A percentile compares a stretch with the other conserved stretches of the same genome.
Conservation (phyloP, 306 rosid species). For the Coriaria nepalensis region DNA sequence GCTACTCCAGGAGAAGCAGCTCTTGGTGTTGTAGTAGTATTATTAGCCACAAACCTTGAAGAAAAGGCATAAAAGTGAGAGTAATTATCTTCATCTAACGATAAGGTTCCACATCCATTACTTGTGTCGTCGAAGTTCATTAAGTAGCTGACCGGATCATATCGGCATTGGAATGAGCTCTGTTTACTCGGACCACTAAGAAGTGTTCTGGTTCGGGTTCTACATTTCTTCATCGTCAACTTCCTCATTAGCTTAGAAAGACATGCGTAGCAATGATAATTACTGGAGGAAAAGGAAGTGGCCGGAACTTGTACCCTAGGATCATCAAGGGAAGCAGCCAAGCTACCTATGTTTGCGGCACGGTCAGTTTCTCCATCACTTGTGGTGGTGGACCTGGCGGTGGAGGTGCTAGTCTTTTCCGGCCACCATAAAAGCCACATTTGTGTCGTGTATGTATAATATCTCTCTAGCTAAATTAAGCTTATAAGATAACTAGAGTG, state of each 20-base stretch:
- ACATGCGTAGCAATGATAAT: slow-evolving; percentile 12
- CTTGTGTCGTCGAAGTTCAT: slow-evolving; percentile 49
- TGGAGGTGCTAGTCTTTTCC: slow-evolving; percentile 5
- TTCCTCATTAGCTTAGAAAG: slow-evolving; percentile 40
- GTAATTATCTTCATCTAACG: slow-evolving; percentile 47
- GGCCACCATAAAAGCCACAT: slow-evolving; percentile 42
- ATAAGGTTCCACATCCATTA: slow-evolving; percentile 36
- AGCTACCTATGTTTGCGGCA: slow-evolving; percentile 1
- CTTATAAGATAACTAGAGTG: too few relatives aligned
- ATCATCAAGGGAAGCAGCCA: background rate
- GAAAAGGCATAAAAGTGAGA: slow-evolving; percentile 64
- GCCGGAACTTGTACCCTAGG: background rate
- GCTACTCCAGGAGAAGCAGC: slow-evolving; percentile 5
- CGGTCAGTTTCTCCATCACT: slow-evolving; percentile 5
- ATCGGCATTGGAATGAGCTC: slow-evolving; percentile 42
- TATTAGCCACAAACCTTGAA: slow-evolving; percentile 51
- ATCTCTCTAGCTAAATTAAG: too few relatives aligned
- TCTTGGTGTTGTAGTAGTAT: slow-evolving; percentile 13
- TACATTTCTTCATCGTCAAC: slow-evolving; percentile 41
- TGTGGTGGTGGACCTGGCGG: slow-evolving; percentile 9
- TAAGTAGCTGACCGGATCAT: slow-evolving; percentile 73
- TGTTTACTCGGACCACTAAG: slow-evolving; percentile 15
- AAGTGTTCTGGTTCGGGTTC: slow-evolving; percentile 7
- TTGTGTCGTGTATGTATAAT: slow-evolving; percentile 1
- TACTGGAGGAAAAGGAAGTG: slow-evolving; percentile 4